Conservation (phyloP, 495 filamentous ascomycete species). For the Staphylotrichum tortipilum region DNA sequence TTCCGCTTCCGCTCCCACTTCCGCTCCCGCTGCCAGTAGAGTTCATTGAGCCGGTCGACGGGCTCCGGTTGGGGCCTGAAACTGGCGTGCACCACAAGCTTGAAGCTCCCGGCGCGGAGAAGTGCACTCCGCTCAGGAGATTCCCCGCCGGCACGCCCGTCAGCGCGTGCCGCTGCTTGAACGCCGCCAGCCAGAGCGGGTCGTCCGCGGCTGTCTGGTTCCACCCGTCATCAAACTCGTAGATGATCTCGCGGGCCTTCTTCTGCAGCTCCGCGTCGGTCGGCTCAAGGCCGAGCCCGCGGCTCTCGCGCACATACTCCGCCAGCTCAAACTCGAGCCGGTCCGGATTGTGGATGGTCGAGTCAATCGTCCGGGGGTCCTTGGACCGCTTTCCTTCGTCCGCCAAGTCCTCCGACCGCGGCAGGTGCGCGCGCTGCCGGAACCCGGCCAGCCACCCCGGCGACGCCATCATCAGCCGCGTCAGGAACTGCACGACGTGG, state of each 20-base stretch:
- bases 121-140: not conserved
- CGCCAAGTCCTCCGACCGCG: conserved; percentile 40
- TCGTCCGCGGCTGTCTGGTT: conserved; percentile 68
- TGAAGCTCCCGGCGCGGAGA: too few species aligned
- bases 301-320: conserved; percentile 44
- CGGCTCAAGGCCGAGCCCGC: conserved; percentile 43
- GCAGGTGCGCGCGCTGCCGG: conserved; percentile 39
- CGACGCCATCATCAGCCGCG: conserved; percentile 35
- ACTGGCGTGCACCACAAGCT: not conserved
- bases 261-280: conserved; percentile 55
- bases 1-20: not conserved
- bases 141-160: not conserved
- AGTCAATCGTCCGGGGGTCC: conserved; percentile 44
- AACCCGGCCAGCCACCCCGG: conserved; percentile 41
- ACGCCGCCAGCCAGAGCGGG: conserved; percentile 46
- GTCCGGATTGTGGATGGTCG: conserved; percentile 43
- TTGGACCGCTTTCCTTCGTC: conserved; percentile 38
- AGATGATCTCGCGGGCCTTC: conserved; percentile 56
- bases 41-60: not conserved
- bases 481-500: conserved; percentile 38
- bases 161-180: conserved; percentile 31
- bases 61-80: not conserved
- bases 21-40: not conserved
- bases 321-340: conserved; percentile 53
- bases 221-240: conserved; percentile 58